Conservation (phyloP, 106 monocot genomes). For the Platanthera zijinensis region DNA sequence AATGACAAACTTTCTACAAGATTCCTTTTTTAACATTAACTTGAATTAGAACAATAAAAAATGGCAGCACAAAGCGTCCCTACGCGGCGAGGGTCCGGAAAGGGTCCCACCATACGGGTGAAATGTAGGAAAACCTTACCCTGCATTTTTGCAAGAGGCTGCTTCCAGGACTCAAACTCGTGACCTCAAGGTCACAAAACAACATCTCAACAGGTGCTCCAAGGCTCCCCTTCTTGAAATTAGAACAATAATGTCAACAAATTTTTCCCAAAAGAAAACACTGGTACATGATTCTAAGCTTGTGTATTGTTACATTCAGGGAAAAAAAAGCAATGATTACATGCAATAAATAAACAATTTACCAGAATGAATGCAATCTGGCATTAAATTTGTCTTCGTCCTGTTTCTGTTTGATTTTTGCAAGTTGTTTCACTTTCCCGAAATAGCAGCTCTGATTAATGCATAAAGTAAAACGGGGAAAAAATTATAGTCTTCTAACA, state of each 20-base stretch:
- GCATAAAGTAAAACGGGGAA: not conserved
- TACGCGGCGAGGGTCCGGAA: too few species aligned
- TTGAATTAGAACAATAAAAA: not conserved
- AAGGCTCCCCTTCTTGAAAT: not conserved
- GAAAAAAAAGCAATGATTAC: not conserved
- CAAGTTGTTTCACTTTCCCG: slow-evolving; percentile 56
- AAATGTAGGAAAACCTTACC: too few species aligned
- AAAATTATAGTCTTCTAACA: not conserved
- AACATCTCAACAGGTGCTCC: too few species aligned
- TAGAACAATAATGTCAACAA: not conserved
- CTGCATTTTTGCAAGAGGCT: too few species aligned
- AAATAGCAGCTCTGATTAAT: slow-evolving; percentile 56
- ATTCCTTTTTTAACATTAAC: not conserved
- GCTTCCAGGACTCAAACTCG: too few species aligned
- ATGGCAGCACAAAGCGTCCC: too few species aligned
- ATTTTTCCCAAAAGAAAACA: not conserved
- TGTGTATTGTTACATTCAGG: not conserved
- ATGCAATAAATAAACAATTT: slow-evolving; percentile 10
- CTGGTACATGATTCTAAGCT: not conserved
- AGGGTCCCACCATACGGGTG: too few species aligned
- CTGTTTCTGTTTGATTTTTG: slow-evolving; percentile 68
- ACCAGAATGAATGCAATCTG: slow-evolving; percentile 85
- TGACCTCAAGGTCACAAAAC: too few species aligned
- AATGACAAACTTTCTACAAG: not conserved
- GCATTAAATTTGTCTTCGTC: slow-evolving; percentile 79